Conservation (phyloP, 345 rosid species). For the Corchorus olitorius region DNA sequence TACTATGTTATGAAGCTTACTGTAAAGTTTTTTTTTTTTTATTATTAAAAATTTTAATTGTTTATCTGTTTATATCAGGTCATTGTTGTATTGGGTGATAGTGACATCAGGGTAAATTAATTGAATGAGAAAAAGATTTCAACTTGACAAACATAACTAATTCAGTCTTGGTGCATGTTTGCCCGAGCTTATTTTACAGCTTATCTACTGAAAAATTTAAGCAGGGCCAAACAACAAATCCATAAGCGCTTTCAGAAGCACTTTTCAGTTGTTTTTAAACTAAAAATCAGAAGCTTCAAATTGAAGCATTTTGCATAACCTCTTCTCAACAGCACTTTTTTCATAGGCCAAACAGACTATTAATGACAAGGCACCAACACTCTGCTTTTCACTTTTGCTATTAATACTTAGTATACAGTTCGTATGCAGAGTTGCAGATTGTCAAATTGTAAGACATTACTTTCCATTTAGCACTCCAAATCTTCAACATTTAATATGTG, state of each 20-base stretch:
- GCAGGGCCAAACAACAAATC: no score
- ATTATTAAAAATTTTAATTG: neutral
- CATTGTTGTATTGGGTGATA: neutral
- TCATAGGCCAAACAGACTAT: no score
- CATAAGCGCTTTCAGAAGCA: no score
- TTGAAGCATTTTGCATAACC: no score
- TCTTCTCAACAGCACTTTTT: no score
- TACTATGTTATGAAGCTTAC: neutral
- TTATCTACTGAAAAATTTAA: no score
- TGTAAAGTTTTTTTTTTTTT: neutral
- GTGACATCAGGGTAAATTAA: neutral
- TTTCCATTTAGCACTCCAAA: neutral
- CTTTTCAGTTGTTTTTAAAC: no score
- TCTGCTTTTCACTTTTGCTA: neutral
- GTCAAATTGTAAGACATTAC: neutral
- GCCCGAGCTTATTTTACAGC: no score
- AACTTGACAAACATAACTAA: neutral
- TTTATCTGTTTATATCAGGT: neutral
- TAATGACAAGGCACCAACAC: neutral
- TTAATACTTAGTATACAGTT: neutral
- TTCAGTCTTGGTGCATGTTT: neutral
- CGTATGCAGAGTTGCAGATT: neutral
- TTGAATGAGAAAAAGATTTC: neutral
- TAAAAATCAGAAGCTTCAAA: no score
- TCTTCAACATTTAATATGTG: neutral